Evolutionary conservation across 371 early-diverging fungal genomes (phyloP).

Genomic region (Funneliformis caledonium): DNA sequence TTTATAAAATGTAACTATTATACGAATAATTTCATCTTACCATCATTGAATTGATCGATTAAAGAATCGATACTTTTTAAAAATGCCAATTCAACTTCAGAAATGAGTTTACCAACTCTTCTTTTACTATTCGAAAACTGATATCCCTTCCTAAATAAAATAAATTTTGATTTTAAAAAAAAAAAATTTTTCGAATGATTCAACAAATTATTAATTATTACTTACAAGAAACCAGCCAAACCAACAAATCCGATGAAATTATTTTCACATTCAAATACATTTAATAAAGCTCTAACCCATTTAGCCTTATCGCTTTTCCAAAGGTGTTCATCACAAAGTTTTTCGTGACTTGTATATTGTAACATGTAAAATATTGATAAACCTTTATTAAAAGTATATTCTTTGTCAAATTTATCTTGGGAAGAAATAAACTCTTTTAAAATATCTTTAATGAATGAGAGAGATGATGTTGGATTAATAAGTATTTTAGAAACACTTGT

Average conservation of each 20-base stretch:
- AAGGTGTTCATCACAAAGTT: not conserved
- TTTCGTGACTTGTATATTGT: not conserved
- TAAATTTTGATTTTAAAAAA: not conserved
- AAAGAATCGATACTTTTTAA: constrained; percentile 22
- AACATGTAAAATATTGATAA: constrained; percentile 13
- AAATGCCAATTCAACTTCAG: constrained; percentile 28
- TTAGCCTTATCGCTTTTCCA: constrained; percentile 12
- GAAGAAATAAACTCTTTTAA: constrained; percentile 26
- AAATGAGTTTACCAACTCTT: constrained; percentile 17
- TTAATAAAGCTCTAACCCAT: constrained; percentile 21
- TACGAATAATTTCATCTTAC: not conserved
- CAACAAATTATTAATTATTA: not conserved
- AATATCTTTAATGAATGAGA: not conserved
- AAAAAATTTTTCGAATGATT: not conserved
- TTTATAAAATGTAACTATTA: not conserved
- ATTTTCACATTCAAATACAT: not conserved
- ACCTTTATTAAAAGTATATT: not conserved
- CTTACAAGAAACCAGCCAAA: constrained; percentile 23
- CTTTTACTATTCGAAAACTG: constrained; percentile 3
- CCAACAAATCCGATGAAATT: constrained; percentile 23
- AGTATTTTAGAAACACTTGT: constrained; percentile 5
- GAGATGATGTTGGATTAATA: not conserved
- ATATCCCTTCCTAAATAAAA: constrained; percentile 23
- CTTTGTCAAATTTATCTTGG: not conserved
- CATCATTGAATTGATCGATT: constrained; percentile 16